Evolutionary conservation across 1,284 basidiomycete genomes (phyloP), one percentile per base, ranked within the genome.

Genomic region (Microbotryomycetes sp.): DNA sequence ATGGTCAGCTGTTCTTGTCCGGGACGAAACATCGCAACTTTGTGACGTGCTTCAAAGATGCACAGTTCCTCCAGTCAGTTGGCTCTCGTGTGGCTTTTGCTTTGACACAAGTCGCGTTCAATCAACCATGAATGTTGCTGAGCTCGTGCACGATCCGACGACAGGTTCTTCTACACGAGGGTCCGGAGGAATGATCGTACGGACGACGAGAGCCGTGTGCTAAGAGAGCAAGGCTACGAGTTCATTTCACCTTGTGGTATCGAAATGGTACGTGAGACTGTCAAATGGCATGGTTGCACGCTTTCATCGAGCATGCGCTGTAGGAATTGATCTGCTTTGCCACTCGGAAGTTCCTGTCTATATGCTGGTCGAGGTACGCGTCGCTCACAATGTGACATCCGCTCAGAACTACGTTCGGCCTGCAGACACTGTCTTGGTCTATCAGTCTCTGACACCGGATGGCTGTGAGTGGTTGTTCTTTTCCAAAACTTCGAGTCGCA

Each of bases 1-100:
- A 76, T 54, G 75, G 76, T 0, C 74, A 72, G 53, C 69, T 77
- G 14, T 76, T 74, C 58, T 62, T 77, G 26, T 73, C 74, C 22
- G 63, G 69, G 23, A 71, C 74, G 1, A 67, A 70, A 6, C 70
- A 70, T 1, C 74, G 75, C 58, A 76, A 75, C 57, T 67, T 76
- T 46, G 75, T 74, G 3, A 72, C 71, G 47, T 75, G 71, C 62
- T 66, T 59, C 62, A 71, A 60, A 52, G 60, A 58, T 57, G 62
- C 22, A 31, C 45, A 46, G 46, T 52, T 49, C 46, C 26, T 62
- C 50, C 50, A 50, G 63, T 49, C 64, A 62, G 12, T 30, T 36
- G 0, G 49, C 57, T 23, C 63, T 69, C 54, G 62, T 69, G 26
- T 30, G 15, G 19, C 26, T 19, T 30, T 16, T 19, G 55, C 46